Conservation (phyloP, 2,329 filamentous ascomycete species). For the Cercospora sp. region DNA sequence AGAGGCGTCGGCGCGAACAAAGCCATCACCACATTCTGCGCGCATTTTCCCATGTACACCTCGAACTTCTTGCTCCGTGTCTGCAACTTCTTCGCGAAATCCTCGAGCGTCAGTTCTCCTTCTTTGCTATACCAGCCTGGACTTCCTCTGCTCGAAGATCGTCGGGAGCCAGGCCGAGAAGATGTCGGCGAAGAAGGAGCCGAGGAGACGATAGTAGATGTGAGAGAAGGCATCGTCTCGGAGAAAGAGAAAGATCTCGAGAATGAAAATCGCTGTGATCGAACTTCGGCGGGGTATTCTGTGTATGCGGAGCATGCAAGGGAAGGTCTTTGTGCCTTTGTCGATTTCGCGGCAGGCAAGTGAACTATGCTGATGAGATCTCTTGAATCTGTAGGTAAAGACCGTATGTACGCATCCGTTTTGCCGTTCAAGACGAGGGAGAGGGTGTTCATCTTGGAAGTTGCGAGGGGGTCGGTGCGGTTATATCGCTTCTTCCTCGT, state of each 20-base stretch:
- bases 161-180: conserved; percentile 11
- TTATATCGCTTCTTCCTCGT: background rate
- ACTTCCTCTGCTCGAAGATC: conserved; percentile 15
- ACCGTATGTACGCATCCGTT: conserved; percentile 26
- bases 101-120: conserved; percentile 32
- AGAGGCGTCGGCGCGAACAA: conserved; percentile 34
- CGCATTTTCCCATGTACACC: conserved; percentile 31
- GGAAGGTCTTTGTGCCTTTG: background rate
- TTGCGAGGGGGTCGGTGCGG: background rate
- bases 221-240: background rate
- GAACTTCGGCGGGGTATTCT: background rate
- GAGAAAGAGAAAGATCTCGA: background rate
- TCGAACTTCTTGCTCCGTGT: conserved; percentile 31
- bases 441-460: conserved; percentile 31
- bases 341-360: background rate
- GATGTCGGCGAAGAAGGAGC: background rate
- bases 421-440: conserved; percentile 35
- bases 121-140: conserved; percentile 36
- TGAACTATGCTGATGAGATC: background rate
- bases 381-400: conserved; percentile 16
- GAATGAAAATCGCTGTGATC: background rate
- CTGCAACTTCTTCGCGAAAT: conserved; percentile 32
- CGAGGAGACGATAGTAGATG: background rate
- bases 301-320: background rate
- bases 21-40: conserved; percentile 38